phyloP scores from a whole-genome alignment of 805 yeast genomes.

The Myxozyma lipomycoides region DNA sequence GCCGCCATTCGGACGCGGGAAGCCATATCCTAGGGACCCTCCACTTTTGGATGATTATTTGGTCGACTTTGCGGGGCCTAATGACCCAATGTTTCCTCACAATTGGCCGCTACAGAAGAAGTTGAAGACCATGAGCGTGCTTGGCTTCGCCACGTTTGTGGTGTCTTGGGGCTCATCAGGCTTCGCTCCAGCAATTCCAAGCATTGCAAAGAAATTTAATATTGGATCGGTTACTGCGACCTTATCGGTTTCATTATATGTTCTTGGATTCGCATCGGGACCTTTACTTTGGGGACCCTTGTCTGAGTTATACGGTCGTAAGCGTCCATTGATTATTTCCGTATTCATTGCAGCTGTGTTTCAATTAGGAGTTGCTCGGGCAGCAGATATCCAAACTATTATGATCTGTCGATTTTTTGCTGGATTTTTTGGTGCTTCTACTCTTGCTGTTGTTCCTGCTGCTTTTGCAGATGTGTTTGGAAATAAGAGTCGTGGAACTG shows the following conservation, averaged over 20 bases:
- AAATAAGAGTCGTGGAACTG: constrained; percentile 48
- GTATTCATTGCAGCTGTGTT: constrained; percentile 54
- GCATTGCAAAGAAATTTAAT: constrained; percentile 48
- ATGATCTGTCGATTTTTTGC: constrained; percentile 59
- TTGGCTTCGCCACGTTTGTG: constrained; percentile 48
- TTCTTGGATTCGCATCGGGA: constrained; percentile 87
- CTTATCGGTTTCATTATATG: constrained; percentile 72
- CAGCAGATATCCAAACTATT: constrained; percentile 60
- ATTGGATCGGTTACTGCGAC: constrained; percentile 64
- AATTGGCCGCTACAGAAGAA: constrained; percentile 58
- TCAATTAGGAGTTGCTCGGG: constrained; percentile 67
- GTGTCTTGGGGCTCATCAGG: constrained; percentile 75
- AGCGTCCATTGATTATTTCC: constrained; percentile 52
- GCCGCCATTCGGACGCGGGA: constrained; percentile 1
- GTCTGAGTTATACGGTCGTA: constrained; percentile 72
- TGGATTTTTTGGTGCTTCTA: constrained; percentile 63
- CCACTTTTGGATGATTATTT: constrained; percentile 41
- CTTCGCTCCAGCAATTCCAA: constrained; percentile 58
- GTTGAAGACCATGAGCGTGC: constrained; percentile 37
- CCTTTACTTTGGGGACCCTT: constrained; percentile 88
- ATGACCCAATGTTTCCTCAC: constrained; percentile 76
- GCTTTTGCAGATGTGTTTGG: constrained; percentile 57
- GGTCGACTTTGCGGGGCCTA: constrained; percentile 70
- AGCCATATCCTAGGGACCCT: constrained; percentile 1
- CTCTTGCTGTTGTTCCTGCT: constrained; percentile 66